These are phyloP conservation scores for Phylloporus sp. DNA, from an alignment of 768 basidiomycete species.

Conservation along the genomic window DNA sequence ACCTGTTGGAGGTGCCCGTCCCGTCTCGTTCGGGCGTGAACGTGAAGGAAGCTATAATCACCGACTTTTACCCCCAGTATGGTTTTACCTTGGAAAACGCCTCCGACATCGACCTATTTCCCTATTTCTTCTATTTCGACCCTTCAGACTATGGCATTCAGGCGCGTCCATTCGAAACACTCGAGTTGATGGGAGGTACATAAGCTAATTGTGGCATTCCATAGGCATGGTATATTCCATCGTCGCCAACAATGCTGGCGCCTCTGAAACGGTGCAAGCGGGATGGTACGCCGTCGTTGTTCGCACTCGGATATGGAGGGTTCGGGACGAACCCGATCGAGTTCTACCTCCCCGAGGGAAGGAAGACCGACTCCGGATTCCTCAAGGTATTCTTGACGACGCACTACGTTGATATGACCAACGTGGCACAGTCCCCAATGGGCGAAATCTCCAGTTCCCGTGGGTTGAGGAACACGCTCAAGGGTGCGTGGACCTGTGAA, in stretches of 20 bases:
- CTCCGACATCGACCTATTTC: conserved; percentile 17
- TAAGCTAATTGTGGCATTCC: background rate
- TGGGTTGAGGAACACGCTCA: background rate
- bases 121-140: conserved; percentile 24
- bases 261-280: conserved; percentile 3
- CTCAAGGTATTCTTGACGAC: conserved; percentile 22
- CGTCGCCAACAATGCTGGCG: background rate
- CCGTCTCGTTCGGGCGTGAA: conserved; percentile 1
- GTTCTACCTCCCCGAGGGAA: conserved; percentile 6
- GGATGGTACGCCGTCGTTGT: conserved; percentile 8
- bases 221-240: conserved; percentile 18
- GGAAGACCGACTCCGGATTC: conserved; percentile 14
- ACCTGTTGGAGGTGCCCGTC: conserved; percentile 6
- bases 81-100: conserved; percentile 16
- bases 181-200: background rate
- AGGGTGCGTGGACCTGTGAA: conserved; percentile 14
- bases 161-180: conserved; percentile 1
- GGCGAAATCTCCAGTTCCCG: background rate
- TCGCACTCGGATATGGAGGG: conserved; percentile 19
- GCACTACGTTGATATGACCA: conserved; percentile 16
- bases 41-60: conserved; percentile 11
- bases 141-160: conserved; percentile 18
- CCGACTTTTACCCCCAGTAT: conserved; percentile 9
- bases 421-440: conserved; percentile 9
- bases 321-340: conserved; percentile 19